Evolutionary conservation across 2,329 filamentous ascomycete genomes (phyloP).

Genomic region (Thelonectria rubi): DNA sequence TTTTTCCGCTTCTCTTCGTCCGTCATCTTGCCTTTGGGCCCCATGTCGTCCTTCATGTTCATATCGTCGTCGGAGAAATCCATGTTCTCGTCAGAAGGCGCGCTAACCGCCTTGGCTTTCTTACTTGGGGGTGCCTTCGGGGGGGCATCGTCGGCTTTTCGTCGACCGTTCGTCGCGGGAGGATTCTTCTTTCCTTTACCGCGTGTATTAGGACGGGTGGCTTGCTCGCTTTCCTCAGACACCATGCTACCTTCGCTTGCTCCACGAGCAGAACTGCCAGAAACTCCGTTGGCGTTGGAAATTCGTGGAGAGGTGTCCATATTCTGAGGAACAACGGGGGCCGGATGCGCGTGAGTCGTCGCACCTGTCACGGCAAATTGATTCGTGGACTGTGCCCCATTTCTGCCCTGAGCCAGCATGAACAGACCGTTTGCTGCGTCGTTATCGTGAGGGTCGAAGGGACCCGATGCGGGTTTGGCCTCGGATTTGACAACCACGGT

Average conservation of each 20-base stretch:
- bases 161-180: constrained; percentile 68
- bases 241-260: constrained; percentile 75
- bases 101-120: constrained; percentile 66
- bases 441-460: constrained; percentile 89
- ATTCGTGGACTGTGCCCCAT: constrained; percentile 61
- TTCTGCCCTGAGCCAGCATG: constrained; percentile 80
- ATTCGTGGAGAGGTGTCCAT: constrained; percentile 62
- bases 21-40: constrained; percentile 42
- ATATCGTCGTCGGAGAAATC: constrained; percentile 63
- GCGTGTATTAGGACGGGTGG: constrained; percentile 70
- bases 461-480: constrained; percentile 64
- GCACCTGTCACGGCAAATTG: constrained; percentile 60
- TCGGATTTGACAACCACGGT: constrained; percentile 55
- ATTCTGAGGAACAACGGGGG: constrained; percentile 46
- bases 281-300: constrained; percentile 57
- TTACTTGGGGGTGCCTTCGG: constrained; percentile 73
- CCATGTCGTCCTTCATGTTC: constrained; percentile 37
- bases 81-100: constrained; percentile 34
- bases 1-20: constrained; percentile 99
- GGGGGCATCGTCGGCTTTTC: constrained; percentile 77
- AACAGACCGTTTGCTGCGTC: constrained; percentile 95
- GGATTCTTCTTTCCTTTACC: constrained; percentile 75
- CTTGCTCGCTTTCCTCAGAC: constrained; percentile 77
- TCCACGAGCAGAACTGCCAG: constrained; percentile 59
- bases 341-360: constrained; percentile 60